Evolutionary conservation across 345 rosid genomes (phyloP).

Genomic region (Acer negundo): DNA sequence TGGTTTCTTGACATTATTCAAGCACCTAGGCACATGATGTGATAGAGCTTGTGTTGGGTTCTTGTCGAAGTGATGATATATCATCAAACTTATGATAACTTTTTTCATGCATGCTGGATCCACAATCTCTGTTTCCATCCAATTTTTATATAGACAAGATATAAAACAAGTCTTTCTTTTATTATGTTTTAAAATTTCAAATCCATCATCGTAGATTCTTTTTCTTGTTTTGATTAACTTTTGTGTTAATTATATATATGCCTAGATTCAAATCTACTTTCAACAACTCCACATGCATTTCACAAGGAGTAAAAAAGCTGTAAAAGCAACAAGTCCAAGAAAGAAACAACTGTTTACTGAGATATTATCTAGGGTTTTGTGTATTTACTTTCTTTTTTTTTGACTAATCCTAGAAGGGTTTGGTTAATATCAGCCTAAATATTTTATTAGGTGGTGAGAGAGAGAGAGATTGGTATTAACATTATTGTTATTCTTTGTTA

Average conservation of each 20-base stretch:
- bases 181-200: slow-evolving; percentile 25
- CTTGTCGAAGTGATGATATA: slow-evolving; percentile 17
- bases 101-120: slow-evolving; percentile 48
- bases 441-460: not conserved
- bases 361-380: slow-evolving; percentile 1
- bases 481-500: not conserved
- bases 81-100: slow-evolving; percentile 17
- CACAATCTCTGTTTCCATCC: slow-evolving; percentile 33
- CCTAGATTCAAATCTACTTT: slow-evolving; percentile 33
- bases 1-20: slow-evolving; percentile 20
- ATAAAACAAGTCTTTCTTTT: slow-evolving; percentile 17
- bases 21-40: slow-evolving; percentile 30
- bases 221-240: slow-evolving; percentile 8
- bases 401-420: slow-evolving; percentile 8
- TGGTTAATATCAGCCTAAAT: slow-evolving; percentile 6
- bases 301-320: not conserved
- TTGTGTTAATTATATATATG: not conserved
- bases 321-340: not conserved
- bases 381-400: slow-evolving; percentile 6
- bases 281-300: slow-evolving; percentile 43
- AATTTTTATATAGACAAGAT: not conserved
- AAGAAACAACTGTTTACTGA: not conserved
- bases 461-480: not conserved
- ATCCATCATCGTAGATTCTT: slow-evolving; percentile 10
- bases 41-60: slow-evolving; percentile 28